Percentiles rank a stretch among this genome's conserved stretches.
These are phyloP conservation scores for Pseudogymnoascus sp. DNA, from an alignment of 2,329 filamentous ascomycete genomes.

Conservation along the genomic window DNA sequence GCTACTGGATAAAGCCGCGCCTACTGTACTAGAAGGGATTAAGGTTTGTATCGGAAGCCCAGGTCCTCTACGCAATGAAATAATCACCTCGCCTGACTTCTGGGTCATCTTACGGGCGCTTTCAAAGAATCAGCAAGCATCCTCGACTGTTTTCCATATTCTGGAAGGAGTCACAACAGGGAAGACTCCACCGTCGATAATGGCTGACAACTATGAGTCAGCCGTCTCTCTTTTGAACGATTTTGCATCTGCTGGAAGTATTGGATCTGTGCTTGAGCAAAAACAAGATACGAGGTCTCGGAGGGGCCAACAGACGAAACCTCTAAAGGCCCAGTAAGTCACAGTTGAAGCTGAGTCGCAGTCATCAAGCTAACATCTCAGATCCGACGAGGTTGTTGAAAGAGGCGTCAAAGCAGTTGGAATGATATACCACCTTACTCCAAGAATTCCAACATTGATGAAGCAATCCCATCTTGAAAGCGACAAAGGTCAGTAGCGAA, in stretches of 20 bases:
- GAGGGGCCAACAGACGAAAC: slow-evolving; percentile 38
- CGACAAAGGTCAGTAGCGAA: slow-evolving; percentile 55
- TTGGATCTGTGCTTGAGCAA: slow-evolving; percentile 63
- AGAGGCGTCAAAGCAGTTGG: slow-evolving; percentile 74
- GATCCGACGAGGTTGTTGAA: slow-evolving; percentile 63
- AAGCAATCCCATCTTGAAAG: slow-evolving; percentile 86
- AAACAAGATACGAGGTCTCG: slow-evolving; percentile 48
- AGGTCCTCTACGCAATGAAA: slow-evolving; percentile 74
- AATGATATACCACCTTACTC: slow-evolving; percentile 74
- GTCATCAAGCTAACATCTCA: slow-evolving; percentile 27
- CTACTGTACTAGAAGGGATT: slow-evolving; percentile 70
- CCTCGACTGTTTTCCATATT: slow-evolving; percentile 77
- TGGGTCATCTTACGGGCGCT: slow-evolving; percentile 83
- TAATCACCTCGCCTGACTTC: slow-evolving; percentile 94
- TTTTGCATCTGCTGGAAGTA: slow-evolving; percentile 75
- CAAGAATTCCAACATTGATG: slow-evolving; percentile 77
- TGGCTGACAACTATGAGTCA: slow-evolving; percentile 91
- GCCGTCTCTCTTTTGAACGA: slow-evolving; percentile 78
- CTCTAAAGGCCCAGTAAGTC: slow-evolving; percentile 47
- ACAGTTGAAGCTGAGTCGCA: not conserved
- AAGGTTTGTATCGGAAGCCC: slow-evolving; percentile 71
- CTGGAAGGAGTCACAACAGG: slow-evolving; percentile 68
- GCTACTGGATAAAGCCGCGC: slow-evolving; percentile 65
- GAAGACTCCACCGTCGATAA: slow-evolving; percentile 68
- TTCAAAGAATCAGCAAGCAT: slow-evolving; percentile 59